Base-by-base conservation (phyloP, 495 filamentous ascomycete genomes). In the Hypoxylon crocopeplum region DNA sequence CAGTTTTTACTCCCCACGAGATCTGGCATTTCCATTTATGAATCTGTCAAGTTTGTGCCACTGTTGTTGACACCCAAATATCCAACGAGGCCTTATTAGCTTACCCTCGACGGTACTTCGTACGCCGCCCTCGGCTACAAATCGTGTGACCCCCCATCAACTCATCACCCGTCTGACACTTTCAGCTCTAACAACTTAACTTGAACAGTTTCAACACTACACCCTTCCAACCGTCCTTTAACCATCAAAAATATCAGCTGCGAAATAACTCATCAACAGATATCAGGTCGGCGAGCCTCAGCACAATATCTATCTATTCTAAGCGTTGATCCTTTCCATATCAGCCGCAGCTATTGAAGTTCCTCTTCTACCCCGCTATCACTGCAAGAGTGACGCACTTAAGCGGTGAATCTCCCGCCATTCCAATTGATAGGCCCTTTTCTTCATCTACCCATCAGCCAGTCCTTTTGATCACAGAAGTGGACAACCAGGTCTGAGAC, bases 81-180 rank as follows among this genome's bases (percentile, higher is more conserved):
- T n/a, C n/a, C 60, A 42, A 58, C 27, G 36, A 49, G 29, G 25
- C 50, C 32, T 50, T 56, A 39, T 34, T 60, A 55, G 44, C 50
- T 49, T 64, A 48, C 44, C 36, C 24, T 39, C 40, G 48, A 52
- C 51, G n/a, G n/a, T n/a, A n/a, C 21, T 6, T 3, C 20, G 25
- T 52, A 52, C 67, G 56, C 55, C 21, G 59, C 62, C 62, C 54
- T 58, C 47, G 60, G 42, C 46, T 51, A 5, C 54, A 66, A 74
- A 69, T 73, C 72, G 67, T 74, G 74, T 73, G 75, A 74, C 70
- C 57, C 50, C 37, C 50, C 59, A 49, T 57, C 47, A 58, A 13
- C 53, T 49, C 34, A 12, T 49, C 25, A 38, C 56, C 62, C 46
- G 50, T 47, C 49, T 56, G 62, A 61, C 56, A 59, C 44, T 25